Evolutionary conservation across 805 yeast species (phyloP).

Genomic region (Tetrapisispora nanseiensis): DNA sequence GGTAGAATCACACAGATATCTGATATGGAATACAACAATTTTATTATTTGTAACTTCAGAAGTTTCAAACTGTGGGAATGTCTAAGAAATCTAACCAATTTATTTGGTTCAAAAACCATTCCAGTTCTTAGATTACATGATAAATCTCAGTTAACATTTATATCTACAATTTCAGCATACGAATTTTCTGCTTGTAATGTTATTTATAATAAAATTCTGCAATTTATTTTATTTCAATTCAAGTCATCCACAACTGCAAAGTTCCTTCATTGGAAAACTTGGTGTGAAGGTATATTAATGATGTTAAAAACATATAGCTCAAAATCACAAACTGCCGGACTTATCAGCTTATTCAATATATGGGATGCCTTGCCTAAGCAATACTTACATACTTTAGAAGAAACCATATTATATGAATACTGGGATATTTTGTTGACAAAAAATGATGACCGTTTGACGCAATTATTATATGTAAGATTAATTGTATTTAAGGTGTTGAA

Average conservation of each 20-base stretch:
- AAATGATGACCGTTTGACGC: slow-evolving; percentile 9
- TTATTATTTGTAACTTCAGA: slow-evolving; percentile 17
- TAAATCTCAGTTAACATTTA: slow-evolving; percentile 10
- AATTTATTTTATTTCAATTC: slow-evolving; percentile 16
- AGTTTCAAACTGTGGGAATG: slow-evolving; percentile 22
- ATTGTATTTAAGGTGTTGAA: slow-evolving; percentile 11
- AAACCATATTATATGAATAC: slow-evolving; percentile 7
- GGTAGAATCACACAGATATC: not conserved
- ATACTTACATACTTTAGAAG: slow-evolving; percentile 5
- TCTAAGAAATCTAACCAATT: slow-evolving; percentile 13
- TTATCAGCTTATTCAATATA: slow-evolving; percentile 21
- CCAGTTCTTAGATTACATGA: slow-evolving; percentile 18
- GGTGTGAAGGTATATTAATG: slow-evolving; percentile 19
- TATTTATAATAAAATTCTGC: slow-evolving; percentile 22
- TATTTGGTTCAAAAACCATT: slow-evolving; percentile 5
- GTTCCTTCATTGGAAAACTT: slow-evolving; percentile 20
- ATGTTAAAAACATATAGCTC: slow-evolving; percentile 20
- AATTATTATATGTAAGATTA: slow-evolving; percentile 8
- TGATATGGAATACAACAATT: slow-evolving; percentile 10
- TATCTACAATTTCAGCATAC: slow-evolving; percentile 21
- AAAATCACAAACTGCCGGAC: slow-evolving; percentile 19
- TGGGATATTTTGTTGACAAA: slow-evolving; percentile 16
- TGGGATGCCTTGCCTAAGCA: slow-evolving; percentile 19
- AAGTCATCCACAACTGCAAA: slow-evolving; percentile 5
- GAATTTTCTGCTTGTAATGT: slow-evolving; percentile 20